Evolutionary conservation across 2,329 filamentous ascomycete genomes (phyloP).

Genomic region (Bimuria novae-zelandiae): DNA sequence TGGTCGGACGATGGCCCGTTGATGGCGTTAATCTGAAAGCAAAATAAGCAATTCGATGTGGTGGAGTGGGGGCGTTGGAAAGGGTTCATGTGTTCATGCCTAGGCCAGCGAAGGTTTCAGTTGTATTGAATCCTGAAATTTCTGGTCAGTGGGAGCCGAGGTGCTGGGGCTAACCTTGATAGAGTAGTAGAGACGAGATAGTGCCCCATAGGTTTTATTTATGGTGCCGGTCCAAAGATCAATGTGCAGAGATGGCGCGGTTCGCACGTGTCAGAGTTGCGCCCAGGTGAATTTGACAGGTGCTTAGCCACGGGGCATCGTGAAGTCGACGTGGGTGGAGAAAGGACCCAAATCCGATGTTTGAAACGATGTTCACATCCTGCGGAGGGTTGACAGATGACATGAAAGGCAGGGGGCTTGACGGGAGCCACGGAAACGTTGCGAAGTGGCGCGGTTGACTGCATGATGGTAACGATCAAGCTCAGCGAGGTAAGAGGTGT

Average conservation of each 20-base stretch:
- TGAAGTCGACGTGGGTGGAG: neutral
- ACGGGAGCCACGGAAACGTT: neutral
- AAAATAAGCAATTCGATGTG: neutral
- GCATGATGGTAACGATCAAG: neutral
- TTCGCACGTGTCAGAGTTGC: conserved; percentile 1
- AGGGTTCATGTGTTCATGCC: conserved; percentile 8
- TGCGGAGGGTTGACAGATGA: neutral
- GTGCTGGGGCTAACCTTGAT: neutral
- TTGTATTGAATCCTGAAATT: neutral
- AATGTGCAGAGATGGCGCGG: neutral
- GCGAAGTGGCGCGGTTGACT: neutral
- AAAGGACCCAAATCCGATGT: neutral
- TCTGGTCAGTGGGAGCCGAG: neutral
- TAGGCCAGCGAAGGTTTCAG: conserved; percentile 3
- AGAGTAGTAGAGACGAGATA: neutral
- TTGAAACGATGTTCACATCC: conserved; percentile 1
- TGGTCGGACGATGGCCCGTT: neutral
- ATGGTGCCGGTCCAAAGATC: neutral
- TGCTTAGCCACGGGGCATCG: neutral
- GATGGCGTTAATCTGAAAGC: neutral
- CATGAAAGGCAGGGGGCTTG: neutral
- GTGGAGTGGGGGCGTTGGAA: neutral
- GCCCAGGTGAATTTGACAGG: neutral
- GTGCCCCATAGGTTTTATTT: neutral
- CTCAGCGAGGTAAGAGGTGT: neutral